phyloP scores from a whole-genome alignment of 2,329 filamentous ascomycete species.

The Fusarium palustre region DNA sequence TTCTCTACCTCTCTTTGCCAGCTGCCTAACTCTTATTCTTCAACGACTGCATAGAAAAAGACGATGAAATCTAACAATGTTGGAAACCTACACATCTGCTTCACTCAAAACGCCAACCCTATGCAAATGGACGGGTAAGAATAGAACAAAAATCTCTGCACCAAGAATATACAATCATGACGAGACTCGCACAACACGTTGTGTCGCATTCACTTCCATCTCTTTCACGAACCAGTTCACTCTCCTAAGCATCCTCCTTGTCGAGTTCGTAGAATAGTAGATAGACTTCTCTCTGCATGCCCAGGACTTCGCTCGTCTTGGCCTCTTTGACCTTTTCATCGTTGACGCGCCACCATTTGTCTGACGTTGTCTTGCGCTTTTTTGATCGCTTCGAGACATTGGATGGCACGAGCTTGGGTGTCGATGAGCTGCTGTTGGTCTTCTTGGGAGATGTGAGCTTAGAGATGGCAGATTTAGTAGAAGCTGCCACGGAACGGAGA shows the following conservation, averaged over 20 bases:
- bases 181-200: slow-evolving; percentile 5
- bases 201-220: neutral
- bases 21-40: slow-evolving; percentile 18
- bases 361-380: slow-evolving; percentile 67
- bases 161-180: neutral
- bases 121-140: slow-evolving; percentile 37
- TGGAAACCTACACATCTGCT: slow-evolving; percentile 12
- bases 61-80: slow-evolving; percentile 31
- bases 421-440: slow-evolving; percentile 39
- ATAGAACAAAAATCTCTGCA: slow-evolving; percentile 5
- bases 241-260: slow-evolving; percentile 53
- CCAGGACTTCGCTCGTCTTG: slow-evolving; percentile 89
- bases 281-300: slow-evolving; percentile 97
- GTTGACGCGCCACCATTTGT: slow-evolving; percentile 96
- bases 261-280: slow-evolving; percentile 95
- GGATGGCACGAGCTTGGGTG: slow-evolving; percentile 39
- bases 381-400: slow-evolving; percentile 56
- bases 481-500: slow-evolving; percentile 67
- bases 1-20: neutral
- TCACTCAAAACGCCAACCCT: slow-evolving; percentile 41
- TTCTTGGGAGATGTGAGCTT: slow-evolving; percentile 57
- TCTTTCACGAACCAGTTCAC: too few species aligned
- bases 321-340: slow-evolving; percentile 97
- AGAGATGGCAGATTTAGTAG: slow-evolving; percentile 66
- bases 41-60: neutral